Evolutionary conservation across 768 basidiomycete species (phyloP).

Genomic region (Lentinula detonsa): DNA sequence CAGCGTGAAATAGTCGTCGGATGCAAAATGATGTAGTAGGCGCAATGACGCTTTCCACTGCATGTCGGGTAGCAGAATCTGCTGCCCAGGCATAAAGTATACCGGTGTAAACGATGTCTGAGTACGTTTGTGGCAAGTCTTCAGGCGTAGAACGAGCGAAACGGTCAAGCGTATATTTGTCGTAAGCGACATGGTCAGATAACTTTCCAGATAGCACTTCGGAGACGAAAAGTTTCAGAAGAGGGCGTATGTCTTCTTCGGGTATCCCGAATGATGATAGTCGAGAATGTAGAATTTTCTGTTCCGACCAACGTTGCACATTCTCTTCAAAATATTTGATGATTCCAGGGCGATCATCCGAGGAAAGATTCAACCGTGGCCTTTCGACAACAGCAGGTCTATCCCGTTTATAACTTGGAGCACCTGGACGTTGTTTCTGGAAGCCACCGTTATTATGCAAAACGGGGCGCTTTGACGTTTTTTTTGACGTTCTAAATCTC

Average conservation of each 20-base stretch:
- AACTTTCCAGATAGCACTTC: conserved; percentile 31
- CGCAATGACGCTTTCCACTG: conserved; percentile 21
- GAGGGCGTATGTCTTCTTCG: conserved; percentile 23
- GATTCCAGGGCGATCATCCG: conserved; percentile 16
- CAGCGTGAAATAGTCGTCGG: conserved; percentile 26
- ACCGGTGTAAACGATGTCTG: conserved; percentile 46
- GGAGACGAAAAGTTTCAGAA: conserved; percentile 36
- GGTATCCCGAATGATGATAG: conserved; percentile 47
- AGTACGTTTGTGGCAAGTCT: conserved; percentile 15
- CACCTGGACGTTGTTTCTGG: background rate
- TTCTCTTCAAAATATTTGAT: conserved; percentile 28
- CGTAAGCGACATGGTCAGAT: conserved; percentile 19
- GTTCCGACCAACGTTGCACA: conserved; percentile 32
- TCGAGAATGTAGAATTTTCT: conserved; percentile 27
- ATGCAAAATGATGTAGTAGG: conserved; percentile 30
- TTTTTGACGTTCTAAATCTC: background rate
- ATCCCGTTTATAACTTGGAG: background rate
- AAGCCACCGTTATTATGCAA: background rate
- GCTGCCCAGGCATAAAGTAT: conserved; percentile 55
- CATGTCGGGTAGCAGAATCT: conserved; percentile 19
- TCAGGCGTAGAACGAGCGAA: conserved; percentile 31
- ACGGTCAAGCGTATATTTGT: conserved; percentile 35
- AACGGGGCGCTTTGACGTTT: background rate
- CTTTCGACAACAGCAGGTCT: background rate
- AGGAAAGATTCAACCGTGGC: background rate